These are phyloP conservation scores for Amylostereum areolatum DNA, from an alignment of 1,284 basidiomycete genomes.

Conservation along the genomic window DNA sequence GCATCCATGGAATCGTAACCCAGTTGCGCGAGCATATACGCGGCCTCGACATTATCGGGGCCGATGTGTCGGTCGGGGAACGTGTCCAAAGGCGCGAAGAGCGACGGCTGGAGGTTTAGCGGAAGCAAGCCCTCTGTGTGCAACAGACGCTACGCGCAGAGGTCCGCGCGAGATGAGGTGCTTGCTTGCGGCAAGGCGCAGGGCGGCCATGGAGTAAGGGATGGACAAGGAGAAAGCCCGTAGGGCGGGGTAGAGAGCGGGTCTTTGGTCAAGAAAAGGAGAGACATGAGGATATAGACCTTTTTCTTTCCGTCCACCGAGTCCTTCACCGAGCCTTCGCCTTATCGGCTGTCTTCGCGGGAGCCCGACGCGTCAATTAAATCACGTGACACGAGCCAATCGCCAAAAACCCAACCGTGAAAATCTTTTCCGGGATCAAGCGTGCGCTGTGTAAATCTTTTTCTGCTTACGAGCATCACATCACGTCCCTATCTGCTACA, in stretches of 20 bases:
- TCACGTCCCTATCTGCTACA: too few relatives aligned
- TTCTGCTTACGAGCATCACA: too few relatives aligned
- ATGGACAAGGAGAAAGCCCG: conserved; percentile 10
- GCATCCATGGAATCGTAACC: conserved; percentile 85
- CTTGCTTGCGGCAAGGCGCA: conserved; percentile 33
- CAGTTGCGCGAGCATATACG: conserved; percentile 73
- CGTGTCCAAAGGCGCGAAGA: conserved; percentile 81
- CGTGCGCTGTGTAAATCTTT: too few relatives aligned
- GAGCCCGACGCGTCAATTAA: too few relatives aligned
- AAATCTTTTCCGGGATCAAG: too few relatives aligned
- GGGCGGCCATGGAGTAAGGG: conserved; percentile 34
- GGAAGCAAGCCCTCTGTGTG: conserved; percentile 46
- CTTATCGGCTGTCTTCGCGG: too few relatives aligned
- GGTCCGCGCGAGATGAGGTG: conserved; percentile 6
- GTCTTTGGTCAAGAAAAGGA: conserved; percentile 15
- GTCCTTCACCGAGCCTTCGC: conserved; percentile 72
- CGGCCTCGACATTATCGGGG: conserved; percentile 71
- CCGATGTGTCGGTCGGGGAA: conserved; percentile 89
- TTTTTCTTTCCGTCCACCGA: conserved; percentile 54
- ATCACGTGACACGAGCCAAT: too few relatives aligned
- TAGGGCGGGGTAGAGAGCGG: conserved; percentile 18
- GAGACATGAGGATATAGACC: conserved; percentile 10
- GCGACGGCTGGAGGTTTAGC: conserved; percentile 48
- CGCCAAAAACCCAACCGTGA: too few relatives aligned
- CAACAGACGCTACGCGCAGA: background rate